These are phyloP conservation scores for Barnettozyma vustinii DNA, from an alignment of 805 yeast genomes.

Conservation along the genomic window DNA sequence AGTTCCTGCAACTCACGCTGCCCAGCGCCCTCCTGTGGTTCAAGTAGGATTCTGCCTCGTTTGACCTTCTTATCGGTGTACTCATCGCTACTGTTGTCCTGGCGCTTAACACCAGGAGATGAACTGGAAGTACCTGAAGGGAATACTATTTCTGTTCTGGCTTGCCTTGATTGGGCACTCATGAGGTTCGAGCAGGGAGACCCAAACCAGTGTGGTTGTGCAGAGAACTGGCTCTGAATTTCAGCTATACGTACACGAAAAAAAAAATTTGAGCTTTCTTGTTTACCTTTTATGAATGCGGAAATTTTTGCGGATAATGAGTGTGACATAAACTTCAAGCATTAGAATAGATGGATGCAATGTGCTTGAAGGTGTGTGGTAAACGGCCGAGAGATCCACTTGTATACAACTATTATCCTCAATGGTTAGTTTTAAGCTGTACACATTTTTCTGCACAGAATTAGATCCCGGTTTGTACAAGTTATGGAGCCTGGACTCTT, in stretches of 20 bases:
- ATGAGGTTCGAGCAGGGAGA: no score
- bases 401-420: no score
- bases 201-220: background rate
- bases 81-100: background rate
- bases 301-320: background rate
- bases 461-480: no score
- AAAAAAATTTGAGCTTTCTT: background rate
- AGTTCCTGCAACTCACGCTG: background rate
- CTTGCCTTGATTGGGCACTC: background rate
- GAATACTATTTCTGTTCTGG: background rate
- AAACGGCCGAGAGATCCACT: no score
- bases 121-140: background rate
- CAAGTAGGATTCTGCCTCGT: background rate
- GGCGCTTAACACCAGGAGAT: background rate
- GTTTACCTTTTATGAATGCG: background rate
- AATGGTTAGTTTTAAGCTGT: no score
- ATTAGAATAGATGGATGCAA: no score
- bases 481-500: no score
- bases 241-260: background rate
- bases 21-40: background rate
- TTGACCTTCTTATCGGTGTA: background rate
- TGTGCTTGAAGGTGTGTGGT: no score
- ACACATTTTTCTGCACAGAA: no score
- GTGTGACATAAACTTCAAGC: background rate
- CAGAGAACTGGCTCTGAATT: no score